Base-by-base conservation (phyloP, 164 flowering plant genomes). In the Vitis cinerea region DNA sequence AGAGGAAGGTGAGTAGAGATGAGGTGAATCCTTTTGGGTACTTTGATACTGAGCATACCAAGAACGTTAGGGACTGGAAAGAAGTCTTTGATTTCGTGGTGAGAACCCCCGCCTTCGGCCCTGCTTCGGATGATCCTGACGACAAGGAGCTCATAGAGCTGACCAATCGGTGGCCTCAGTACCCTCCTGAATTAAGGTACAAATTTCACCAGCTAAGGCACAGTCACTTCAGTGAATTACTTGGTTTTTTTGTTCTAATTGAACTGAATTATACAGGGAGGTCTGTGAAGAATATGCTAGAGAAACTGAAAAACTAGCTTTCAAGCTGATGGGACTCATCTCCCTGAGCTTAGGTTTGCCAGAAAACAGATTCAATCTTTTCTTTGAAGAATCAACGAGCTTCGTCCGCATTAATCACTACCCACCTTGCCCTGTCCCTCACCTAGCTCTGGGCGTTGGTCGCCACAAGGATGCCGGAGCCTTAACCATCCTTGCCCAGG, bases 11-110 rank as follows among this genome's bases (percentile, higher is more conserved):
- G 55, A 70, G 73, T 63, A 69, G 84, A 55, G 80, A 79, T 31
- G 81, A 80, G 66, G 72, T n/a, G 30, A 72, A 72, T n/a, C 72
- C 74, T 11, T 23, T 71, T 62, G 88, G 88, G 2, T 85, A 85
- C 50, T 77, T 74, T 60, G 86, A 85, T 29, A 61, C 72, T 0
- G 90, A 86, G 80, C 81, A 64, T 23, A 86, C 90, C 5, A 84
- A 84, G 69, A 85, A 85, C 15, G 87, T 87, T 3, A 80, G 88
- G 68, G 90, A 87, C 55, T 87, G 90, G 90, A 87, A 85, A 58
- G 87, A 87, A 30, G 82, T 86, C 6, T 84, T 87, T 59, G 88
- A 85, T 69, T 80, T 69, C 23, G 16, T 57, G 13, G 53, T 67
- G 9, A 7, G 57, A 59, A 65, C 66, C 3, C 86, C 86, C 0